Conservation (phyloP, 2,329 filamentous ascomycete species). For the Cryphonectria parasitica region DNA sequence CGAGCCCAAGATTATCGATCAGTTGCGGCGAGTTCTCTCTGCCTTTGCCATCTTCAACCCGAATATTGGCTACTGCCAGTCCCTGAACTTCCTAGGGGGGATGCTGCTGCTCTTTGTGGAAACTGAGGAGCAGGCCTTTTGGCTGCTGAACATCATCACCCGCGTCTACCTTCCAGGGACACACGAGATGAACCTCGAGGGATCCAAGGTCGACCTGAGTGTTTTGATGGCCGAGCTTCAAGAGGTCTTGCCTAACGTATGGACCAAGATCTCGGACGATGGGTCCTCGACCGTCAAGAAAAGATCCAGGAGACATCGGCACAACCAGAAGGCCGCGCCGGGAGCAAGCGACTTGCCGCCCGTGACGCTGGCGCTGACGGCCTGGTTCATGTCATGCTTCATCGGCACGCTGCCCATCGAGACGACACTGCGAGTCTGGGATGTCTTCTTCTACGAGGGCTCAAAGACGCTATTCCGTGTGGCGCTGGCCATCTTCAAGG, state of each 20-base stretch:
- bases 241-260: constrained; percentile 80
- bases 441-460: constrained; percentile 94
- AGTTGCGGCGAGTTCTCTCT: constrained; percentile 82
- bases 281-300: constrained; percentile 26
- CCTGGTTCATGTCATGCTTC: constrained; percentile 98
- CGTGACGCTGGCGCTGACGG: constrained; percentile 88
- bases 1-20: constrained; percentile 79
- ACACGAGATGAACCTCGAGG: constrained; percentile 87
- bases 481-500: constrained; percentile 87
- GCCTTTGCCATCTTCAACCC: constrained; percentile 92
- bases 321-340: neutral
- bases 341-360: constrained; percentile 65
- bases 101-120: constrained; percentile 85
- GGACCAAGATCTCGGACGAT: constrained; percentile 72
- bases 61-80: constrained; percentile 92
- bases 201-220: constrained; percentile 90
- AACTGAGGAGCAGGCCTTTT: constrained; percentile 88
- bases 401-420: constrained; percentile 92
- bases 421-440: constrained; percentile 90
- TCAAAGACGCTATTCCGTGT: constrained; percentile 93
- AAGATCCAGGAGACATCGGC: constrained; percentile 17
- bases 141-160: constrained; percentile 91
- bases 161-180: constrained; percentile 86
- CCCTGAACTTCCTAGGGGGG: constrained; percentile 91
- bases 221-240: constrained; percentile 88